Percentiles rank a stretch among this genome's conserved stretches.
These are phyloP conservation scores for Musa beccarii DNA, from an alignment of 176 grass and related monocot genomes.

Conservation along the genomic window DNA sequence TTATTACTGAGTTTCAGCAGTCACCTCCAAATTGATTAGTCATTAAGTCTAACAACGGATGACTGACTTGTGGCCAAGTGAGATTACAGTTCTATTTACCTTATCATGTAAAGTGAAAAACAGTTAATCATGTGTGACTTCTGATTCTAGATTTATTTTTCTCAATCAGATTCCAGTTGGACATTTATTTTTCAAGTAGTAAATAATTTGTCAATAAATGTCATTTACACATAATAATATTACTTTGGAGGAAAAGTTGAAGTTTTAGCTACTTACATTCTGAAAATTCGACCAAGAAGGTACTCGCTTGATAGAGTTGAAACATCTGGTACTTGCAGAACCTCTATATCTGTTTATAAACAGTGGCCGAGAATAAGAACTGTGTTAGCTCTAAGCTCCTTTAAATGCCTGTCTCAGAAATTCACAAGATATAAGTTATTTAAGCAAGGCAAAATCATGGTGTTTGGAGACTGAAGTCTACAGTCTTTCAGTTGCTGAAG, in stretches of 20 bases:
- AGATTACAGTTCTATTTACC: not conserved
- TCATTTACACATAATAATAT: not conserved
- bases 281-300: constrained; percentile 25
- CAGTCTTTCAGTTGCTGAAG: not conserved
- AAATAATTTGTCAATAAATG: not conserved
- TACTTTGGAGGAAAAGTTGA: not conserved
- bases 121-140: not conserved
- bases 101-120: not conserved
- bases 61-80: not conserved
- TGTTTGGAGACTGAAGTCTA: not conserved
- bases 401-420: too few species aligned
- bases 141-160: not conserved
- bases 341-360: constrained; percentile 50
- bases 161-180: not conserved
- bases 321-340: constrained; percentile 17
- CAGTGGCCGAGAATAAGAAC: constrained; percentile 14
- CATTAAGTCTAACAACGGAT: not conserved
- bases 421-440: not conserved
- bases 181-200: too few species aligned
- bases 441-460: not conserved
- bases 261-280: constrained; percentile 9
- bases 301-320: constrained; percentile 17
- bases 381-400: too few species aligned
- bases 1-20: not conserved
- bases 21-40: not conserved